phyloP scores from a whole-genome alignment of 495 filamentous ascomycete species.

The Xylaria castorea region DNA sequence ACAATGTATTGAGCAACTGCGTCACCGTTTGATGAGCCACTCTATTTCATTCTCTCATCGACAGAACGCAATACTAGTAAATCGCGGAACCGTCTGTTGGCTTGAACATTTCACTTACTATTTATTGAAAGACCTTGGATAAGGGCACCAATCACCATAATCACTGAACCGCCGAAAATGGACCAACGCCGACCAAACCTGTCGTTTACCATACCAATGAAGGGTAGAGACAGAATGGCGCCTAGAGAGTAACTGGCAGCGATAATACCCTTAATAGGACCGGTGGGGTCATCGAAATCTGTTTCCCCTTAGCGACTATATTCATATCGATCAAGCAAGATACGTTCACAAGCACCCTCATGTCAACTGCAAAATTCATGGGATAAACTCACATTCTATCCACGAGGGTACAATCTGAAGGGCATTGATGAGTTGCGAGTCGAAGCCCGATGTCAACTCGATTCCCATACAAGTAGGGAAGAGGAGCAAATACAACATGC shows the following conservation, averaged over 20 bases:
- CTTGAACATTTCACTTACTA: slow-evolving; percentile 35
- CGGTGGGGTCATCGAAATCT: slow-evolving; percentile 50
- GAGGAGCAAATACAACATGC: slow-evolving; percentile 66
- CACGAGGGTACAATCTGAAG: slow-evolving; percentile 65
- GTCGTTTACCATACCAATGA: slow-evolving; percentile 64
- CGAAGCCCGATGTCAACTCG: slow-evolving; percentile 71
- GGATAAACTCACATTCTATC: slow-evolving; percentile 56
- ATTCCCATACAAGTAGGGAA: slow-evolving; percentile 70
- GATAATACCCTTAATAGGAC: slow-evolving; percentile 52
- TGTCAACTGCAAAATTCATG: background rate
- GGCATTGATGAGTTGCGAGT: slow-evolving; percentile 70
- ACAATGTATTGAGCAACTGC: slow-evolving; percentile 66
- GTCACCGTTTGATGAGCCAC: background rate
- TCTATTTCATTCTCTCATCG: background rate
- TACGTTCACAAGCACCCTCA: background rate
- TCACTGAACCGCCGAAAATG: slow-evolving; percentile 63
- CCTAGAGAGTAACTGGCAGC: slow-evolving; percentile 60
- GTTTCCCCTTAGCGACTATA: background rate
- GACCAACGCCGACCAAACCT: slow-evolving; percentile 64
- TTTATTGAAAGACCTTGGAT: slow-evolving; percentile 53
- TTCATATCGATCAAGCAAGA: background rate
- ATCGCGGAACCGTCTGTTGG: background rate
- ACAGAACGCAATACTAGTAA: background rate
- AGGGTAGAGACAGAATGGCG: slow-evolving; percentile 62
- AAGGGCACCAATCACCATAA: slow-evolving; percentile 66